Evolutionary conservation across 2,329 filamentous ascomycete genomes (phyloP), one percentile per base, ranked within the genome.

Genomic region (Nothomitra cinnamomea): DNA sequence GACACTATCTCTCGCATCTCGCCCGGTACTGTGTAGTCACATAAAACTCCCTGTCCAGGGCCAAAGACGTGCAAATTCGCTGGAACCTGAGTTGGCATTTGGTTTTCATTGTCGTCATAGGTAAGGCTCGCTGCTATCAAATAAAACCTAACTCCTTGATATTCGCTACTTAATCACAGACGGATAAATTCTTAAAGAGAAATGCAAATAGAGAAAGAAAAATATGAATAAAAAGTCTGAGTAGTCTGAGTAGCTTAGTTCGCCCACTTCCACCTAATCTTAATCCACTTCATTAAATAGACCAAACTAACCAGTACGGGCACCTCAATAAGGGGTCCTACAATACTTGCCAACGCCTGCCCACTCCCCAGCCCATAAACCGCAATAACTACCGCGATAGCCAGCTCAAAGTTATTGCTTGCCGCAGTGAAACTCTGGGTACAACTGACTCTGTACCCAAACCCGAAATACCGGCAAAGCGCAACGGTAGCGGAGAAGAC

Each of bases 391-490:
- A 94, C 87, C 0, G 87, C 87, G 67, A 95, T 94, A 0, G 88
- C 87, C 24, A 94, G 70, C 70, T 95, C 88, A 61, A 95, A 94
- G 63, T 95, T 94, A 63, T 95, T 95, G 64, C 87, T 94, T 1
- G 86, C 85, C 0, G 87, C 88, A 0, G 86, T 94, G 61, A 94
- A 90, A 62, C 85, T 88, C 67, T 94, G 87, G 1, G 86, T 89
- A 10, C 76, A 74, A 1, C 77, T 75, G 1, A 88, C 64, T 35
- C 74, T 73, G 63, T 94, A 94, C 0, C 78, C 79, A 56, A 88
- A 88, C 0, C 86, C 83, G n/a, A 83, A 52, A 12, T 17, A 67
- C n/a, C 72, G 74, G 50, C 75, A 72, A 2, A 79, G 75, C 1
- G 80, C 67, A 1, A 90, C 69, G 0, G 86, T 92, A 1, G 71